phyloP scores from a whole-genome alignment of 2,329 filamentous ascomycete species.

The Calycina marina region DNA sequence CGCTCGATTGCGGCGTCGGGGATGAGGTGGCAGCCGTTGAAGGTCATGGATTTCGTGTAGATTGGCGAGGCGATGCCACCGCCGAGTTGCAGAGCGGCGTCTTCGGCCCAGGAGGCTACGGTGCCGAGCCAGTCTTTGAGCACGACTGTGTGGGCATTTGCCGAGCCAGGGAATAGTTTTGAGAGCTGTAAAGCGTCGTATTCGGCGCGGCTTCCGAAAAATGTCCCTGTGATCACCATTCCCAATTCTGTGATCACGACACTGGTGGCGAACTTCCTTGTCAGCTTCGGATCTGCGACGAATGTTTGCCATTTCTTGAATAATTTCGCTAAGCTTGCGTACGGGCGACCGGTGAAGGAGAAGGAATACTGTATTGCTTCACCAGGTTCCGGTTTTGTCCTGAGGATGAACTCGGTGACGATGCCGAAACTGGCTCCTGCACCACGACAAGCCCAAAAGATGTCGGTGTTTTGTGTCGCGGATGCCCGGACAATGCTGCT shows the following conservation, averaged over 20 bases:
- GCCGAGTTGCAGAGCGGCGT: conserved; percentile 25
- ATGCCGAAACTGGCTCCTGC: conserved; percentile 25
- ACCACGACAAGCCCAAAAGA: conserved; percentile 23
- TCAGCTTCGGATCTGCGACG: conserved; percentile 36
- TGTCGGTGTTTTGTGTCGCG: conserved; percentile 16
- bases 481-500: conserved; percentile 17
- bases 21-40: conserved; percentile 34
- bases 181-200: conserved; percentile 36
- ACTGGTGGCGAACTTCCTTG: conserved; percentile 41
- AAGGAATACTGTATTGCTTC: conserved; percentile 45
- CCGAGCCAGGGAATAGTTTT: conserved; percentile 28
- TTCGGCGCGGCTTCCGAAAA: conserved; percentile 43
- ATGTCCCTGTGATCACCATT: conserved; percentile 42
- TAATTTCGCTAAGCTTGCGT: conserved; percentile 31
- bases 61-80: conserved; percentile 20
- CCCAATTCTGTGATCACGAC: conserved; percentile 40
- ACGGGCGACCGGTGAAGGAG: conserved; percentile 33
- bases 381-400: conserved; percentile 39
- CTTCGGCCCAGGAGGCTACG: conserved; percentile 36
- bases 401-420: conserved; percentile 20
- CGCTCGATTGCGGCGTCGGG: conserved; percentile 29
- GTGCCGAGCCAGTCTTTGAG: conserved; percentile 48
- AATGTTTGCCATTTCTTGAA: conserved; percentile 45
- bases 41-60: conserved; percentile 41
- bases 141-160: conserved; percentile 28